phyloP scores from a whole-genome alignment of 495 filamentous ascomycete genomes.

The Lasiosphaeria ovina region DNA sequence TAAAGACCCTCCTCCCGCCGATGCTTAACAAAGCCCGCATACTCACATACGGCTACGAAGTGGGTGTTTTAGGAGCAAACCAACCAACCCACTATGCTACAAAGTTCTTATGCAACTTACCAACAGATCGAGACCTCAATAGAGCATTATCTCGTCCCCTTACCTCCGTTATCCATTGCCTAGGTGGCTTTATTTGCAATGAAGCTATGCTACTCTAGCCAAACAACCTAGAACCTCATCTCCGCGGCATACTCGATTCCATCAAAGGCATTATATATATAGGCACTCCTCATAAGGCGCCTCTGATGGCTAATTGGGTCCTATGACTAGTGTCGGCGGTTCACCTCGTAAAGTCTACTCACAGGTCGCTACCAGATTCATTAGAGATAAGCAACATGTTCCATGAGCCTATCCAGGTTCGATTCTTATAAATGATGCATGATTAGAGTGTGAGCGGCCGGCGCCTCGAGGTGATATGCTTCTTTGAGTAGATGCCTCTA shows the following conservation, averaged over 20 bases:
- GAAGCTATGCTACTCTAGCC: constrained; percentile 17
- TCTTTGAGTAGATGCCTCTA: too few relatives aligned
- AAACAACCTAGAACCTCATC: constrained; percentile 18
- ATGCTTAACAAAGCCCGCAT: constrained; percentile 25
- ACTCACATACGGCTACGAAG: constrained; percentile 27
- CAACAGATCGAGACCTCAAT: neutral
- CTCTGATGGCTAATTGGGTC: constrained; percentile 33
- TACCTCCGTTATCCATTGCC: constrained; percentile 34
- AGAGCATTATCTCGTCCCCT: constrained; percentile 17
- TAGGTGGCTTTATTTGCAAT: constrained; percentile 44
- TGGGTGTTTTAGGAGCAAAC: constrained; percentile 2
- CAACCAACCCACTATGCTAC: constrained; percentile 18
- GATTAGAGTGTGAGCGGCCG: too few relatives aligned
- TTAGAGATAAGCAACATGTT: constrained; percentile 19
- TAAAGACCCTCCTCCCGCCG: constrained; percentile 22
- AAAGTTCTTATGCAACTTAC: constrained; percentile 17
- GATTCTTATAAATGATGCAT: too few relatives aligned
- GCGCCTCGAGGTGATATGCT: too few relatives aligned
- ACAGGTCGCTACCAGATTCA: constrained; percentile 23
- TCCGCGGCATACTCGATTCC: constrained; percentile 27
- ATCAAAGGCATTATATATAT: constrained; percentile 40
- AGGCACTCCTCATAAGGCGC: constrained; percentile 41
- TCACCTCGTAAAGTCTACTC: constrained; percentile 22
- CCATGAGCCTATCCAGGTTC: constrained; percentile 23
- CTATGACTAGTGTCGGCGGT: constrained; percentile 13